Conservation (phyloP, 2,329 filamentous ascomycete genomes). For the Fusarium tupiense region DNA sequence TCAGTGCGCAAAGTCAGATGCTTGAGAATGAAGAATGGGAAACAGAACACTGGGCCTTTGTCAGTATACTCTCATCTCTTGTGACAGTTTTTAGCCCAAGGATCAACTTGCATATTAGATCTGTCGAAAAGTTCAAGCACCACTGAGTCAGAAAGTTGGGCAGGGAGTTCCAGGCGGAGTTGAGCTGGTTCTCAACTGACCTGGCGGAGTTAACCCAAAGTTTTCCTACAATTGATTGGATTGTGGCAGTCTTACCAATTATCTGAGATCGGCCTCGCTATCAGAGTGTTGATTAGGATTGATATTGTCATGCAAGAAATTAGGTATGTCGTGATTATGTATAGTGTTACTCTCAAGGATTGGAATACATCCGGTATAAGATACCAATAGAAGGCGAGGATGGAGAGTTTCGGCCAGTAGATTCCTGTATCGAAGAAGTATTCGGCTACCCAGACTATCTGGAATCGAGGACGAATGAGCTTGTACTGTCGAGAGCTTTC, state of each 20-base stretch:
- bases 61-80: background rate
- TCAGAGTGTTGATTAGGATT: background rate
- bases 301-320: background rate
- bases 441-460: conserved; percentile 5
- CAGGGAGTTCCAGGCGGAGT: conserved; percentile 2
- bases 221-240: rapidly evolving
- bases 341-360: background rate
- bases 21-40: conserved; percentile 4
- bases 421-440: conserved; percentile 16
- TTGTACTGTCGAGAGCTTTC: background rate
- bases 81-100: background rate
- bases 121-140: conserved; percentile 14
- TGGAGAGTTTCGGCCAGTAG: conserved; percentile 11
- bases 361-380: conserved; percentile 4
- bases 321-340: background rate
- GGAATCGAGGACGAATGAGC: background rate
- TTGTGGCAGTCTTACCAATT: background rate
- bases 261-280: background rate
- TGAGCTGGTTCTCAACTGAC: conserved; percentile 9
- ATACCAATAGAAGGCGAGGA: conserved; percentile 12
- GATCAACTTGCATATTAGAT: background rate
- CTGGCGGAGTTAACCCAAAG: background rate
- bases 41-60: background rate
- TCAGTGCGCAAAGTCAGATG: conserved; percentile 1
- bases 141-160: background rate